A percentile compares a stretch with the other conserved stretches of the same genome.
Evolutionary conservation across 805 yeast genomes (phyloP).

Genomic region (Sungouiella blattae): DNA sequence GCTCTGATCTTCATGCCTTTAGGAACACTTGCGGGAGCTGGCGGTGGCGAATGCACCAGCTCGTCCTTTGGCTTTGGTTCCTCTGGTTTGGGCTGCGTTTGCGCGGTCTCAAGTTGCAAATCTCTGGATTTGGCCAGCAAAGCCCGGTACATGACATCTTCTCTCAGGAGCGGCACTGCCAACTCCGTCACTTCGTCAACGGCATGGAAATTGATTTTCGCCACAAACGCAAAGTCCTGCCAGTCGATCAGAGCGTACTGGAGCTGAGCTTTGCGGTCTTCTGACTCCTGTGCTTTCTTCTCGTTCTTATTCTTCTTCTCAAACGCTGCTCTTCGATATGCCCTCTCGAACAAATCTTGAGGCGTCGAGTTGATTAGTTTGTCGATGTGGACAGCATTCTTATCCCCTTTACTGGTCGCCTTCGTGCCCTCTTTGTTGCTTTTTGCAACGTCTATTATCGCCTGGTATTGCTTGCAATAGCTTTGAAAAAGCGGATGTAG

Average conservation of each 20-base stretch:
- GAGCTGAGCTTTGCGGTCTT: constrained; percentile 20
- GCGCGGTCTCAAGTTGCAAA: constrained; percentile 11
- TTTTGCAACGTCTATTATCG: constrained; percentile 16
- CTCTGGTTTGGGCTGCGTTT: constrained; percentile 5
- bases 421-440: too few relatives aligned
- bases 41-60: constrained; percentile 8
- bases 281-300: constrained; percentile 34
- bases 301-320: constrained; percentile 36
- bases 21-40: too few relatives aligned
- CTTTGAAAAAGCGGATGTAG: constrained; percentile 48
- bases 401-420: constrained; percentile 6
- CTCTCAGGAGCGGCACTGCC: constrained; percentile 51
- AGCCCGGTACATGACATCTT: constrained; percentile 60
- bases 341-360: constrained; percentile 39
- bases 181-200: constrained; percentile 57
- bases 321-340: constrained; percentile 57
- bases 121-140: constrained; percentile 47
- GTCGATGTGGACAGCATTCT: background rate
- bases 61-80: constrained; percentile 1
- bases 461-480: constrained; percentile 55
- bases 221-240: constrained; percentile 76
- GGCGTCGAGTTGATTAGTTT: constrained; percentile 17
- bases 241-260: constrained; percentile 80
- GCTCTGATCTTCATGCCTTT: constrained; percentile 64
- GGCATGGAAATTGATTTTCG: constrained; percentile 61